phyloP scores from a whole-genome alignment of 805 yeast genomes.

The Yamadazyma akitaensis region DNA sequence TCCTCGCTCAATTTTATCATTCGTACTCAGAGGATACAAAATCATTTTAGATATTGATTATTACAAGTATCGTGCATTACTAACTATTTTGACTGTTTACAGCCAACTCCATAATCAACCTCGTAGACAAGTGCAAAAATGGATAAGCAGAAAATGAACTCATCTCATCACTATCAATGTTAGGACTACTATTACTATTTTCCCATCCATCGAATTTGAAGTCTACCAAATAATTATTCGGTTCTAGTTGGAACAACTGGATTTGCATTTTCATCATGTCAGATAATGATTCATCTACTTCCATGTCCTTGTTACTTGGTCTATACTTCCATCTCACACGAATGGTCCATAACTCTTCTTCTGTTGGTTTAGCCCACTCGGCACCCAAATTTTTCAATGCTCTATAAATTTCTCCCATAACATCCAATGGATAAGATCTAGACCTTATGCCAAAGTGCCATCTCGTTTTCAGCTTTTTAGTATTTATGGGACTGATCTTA shows the following conservation, averaged over 20 bases:
- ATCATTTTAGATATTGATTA: too few species aligned
- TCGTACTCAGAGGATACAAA: too few species aligned
- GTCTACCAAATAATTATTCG: slow-evolving; percentile 92
- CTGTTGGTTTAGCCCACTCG: slow-evolving; percentile 94
- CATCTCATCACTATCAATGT: slow-evolving; percentile 59
- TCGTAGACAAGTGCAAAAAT: slow-evolving; percentile 85
- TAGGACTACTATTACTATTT: slow-evolving; percentile 22
- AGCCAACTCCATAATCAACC: slow-evolving; percentile 93
- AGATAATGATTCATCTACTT: slow-evolving; percentile 28
- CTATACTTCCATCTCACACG: slow-evolving; percentile 91
- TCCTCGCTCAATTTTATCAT: too few species aligned
- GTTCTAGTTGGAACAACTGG: slow-evolving; percentile 92
- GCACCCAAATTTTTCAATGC: slow-evolving; percentile 93
- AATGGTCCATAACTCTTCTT: slow-evolving; percentile 94
- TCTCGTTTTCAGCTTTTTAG: slow-evolving; percentile 86
- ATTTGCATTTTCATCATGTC: slow-evolving; percentile 96
- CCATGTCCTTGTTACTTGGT: slow-evolving; percentile 17
- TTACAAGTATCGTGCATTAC: neutral
- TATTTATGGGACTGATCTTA: slow-evolving; percentile 50
- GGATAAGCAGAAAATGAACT: slow-evolving; percentile 95
- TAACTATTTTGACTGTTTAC: slow-evolving; percentile 71
- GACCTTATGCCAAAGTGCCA: slow-evolving; percentile 99
- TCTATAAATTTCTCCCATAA: slow-evolving; percentile 96
- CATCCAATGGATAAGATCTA: slow-evolving; percentile 93
- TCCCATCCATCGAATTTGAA: slow-evolving; percentile 99